phyloP scores from a whole-genome alignment of 345 rosid species.

The Arabidopsis arenosa region DNA sequence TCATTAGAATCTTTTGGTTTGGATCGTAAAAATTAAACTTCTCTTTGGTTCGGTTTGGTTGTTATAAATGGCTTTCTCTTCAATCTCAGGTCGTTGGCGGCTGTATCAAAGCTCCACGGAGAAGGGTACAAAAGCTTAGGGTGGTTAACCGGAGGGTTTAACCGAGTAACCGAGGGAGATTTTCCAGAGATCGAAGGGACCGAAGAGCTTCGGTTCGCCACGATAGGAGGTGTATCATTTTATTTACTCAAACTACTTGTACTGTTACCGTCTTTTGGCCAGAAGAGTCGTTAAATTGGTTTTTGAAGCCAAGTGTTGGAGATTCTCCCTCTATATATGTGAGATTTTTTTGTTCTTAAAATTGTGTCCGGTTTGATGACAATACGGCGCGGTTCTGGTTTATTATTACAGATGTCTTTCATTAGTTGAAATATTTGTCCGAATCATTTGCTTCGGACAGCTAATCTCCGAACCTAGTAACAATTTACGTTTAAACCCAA shows the following conservation, averaged over 20 bases:
- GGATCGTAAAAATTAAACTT: neutral
- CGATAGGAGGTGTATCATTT: constrained; percentile 83
- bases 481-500: constrained; percentile 31
- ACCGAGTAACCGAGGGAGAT: constrained; percentile 62
- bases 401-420: neutral
- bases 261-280: constrained; percentile 55
- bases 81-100: constrained; percentile 64
- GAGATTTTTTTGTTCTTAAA: neutral
- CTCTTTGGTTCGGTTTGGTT: neutral
- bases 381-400: constrained; percentile 8
- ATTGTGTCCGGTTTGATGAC: constrained; percentile 5
- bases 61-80: neutral
- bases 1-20: constrained; percentile 8
- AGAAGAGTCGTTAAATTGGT: constrained; percentile 26
- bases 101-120: constrained; percentile 59
- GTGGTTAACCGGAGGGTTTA: constrained; percentile 88
- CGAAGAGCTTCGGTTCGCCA: constrained; percentile 75
- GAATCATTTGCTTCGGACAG: constrained; percentile 35
- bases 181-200: constrained; percentile 67
- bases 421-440: neutral
- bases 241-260: constrained; percentile 63
- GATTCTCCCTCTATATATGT: neutral
- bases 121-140: constrained; percentile 75
- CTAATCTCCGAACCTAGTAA: constrained; percentile 5
- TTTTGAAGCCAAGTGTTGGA: neutral